Conservation (phyloP, 257 asterid genomes). For the Solanum virginianum region DNA sequence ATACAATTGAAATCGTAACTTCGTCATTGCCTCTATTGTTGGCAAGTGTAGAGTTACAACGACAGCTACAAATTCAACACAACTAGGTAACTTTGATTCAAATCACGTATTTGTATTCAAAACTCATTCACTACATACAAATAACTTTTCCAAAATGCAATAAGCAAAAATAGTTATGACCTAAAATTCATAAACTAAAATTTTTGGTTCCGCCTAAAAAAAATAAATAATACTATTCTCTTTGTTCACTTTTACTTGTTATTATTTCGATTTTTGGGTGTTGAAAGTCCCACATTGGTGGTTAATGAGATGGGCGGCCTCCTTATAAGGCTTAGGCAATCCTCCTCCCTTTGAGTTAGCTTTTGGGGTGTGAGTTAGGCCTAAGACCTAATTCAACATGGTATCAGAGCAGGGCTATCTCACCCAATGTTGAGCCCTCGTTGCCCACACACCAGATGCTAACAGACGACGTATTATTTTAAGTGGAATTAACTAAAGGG, state of each 20-base stretch:
- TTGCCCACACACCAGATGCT: no score
- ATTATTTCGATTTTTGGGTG: no score
- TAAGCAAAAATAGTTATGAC: neutral
- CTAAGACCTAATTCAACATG: no score
- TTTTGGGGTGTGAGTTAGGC: no score
- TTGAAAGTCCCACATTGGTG: no score
- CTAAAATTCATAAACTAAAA: neutral
- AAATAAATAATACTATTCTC: neutral
- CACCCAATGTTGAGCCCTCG: no score
- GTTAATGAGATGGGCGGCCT: no score
- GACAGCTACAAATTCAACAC: neutral
- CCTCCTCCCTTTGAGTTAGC: no score
- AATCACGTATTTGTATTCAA: neutral
- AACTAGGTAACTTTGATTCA: neutral
- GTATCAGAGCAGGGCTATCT: no score
- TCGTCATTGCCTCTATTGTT: neutral
- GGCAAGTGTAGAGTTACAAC: neutral
- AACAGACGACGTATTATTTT: neutral
- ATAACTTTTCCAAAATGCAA: neutral
- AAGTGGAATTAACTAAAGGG: neutral
- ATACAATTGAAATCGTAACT: neutral
- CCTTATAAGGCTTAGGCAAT: no score
- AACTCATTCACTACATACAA: neutral
- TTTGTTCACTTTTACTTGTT: no score
- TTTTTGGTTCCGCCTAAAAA: fast-evolving